Conservation (phyloP, 345 rosid genomes). For the Iberis pinnata region DNA sequence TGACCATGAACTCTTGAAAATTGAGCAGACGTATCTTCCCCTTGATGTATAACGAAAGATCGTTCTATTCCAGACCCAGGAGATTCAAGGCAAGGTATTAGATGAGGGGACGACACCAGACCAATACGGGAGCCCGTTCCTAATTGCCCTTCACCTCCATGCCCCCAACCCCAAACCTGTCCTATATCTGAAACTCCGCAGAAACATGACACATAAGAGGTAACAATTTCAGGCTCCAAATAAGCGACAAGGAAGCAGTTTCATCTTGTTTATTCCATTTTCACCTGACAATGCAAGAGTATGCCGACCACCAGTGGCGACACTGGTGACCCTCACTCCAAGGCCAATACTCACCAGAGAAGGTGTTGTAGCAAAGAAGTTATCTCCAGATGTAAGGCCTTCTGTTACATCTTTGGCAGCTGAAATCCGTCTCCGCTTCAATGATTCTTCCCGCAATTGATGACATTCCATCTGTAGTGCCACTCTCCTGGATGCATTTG, state of each 20-base stretch:
- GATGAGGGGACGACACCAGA: slow-evolving; percentile 80
- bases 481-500: slow-evolving; percentile 25
- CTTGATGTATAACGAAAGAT: slow-evolving; percentile 33
- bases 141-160: slow-evolving; percentile 91
- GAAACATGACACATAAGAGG: slow-evolving; percentile 52
- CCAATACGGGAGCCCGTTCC: slow-evolving; percentile 76
- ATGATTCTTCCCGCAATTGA: slow-evolving; percentile 46
- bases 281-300: slow-evolving; percentile 81
- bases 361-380: slow-evolving; percentile 47
- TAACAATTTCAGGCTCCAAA: slow-evolving; percentile 50
- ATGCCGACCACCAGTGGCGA: slow-evolving; percentile 84
- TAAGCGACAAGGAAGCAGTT: slow-evolving; percentile 41
- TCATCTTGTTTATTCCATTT: slow-evolving; percentile 20
- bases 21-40: slow-evolving; percentile 34
- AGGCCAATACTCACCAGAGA: slow-evolving; percentile 47
- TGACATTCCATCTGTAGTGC: slow-evolving; percentile 29
- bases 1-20: slow-evolving; percentile 41
- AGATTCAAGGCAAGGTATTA: slow-evolving; percentile 57
- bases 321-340: slow-evolving; percentile 61
- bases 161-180: slow-evolving; percentile 99
- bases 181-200: slow-evolving; percentile 84
- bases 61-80: slow-evolving; percentile 43
- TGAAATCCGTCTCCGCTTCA: slow-evolving; percentile 53
- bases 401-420: slow-evolving; percentile 47
- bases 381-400: slow-evolving; percentile 42